Conservation (phyloP, 2,329 filamentous ascomycete species). For the Cryphonectria nitschkei region DNA sequence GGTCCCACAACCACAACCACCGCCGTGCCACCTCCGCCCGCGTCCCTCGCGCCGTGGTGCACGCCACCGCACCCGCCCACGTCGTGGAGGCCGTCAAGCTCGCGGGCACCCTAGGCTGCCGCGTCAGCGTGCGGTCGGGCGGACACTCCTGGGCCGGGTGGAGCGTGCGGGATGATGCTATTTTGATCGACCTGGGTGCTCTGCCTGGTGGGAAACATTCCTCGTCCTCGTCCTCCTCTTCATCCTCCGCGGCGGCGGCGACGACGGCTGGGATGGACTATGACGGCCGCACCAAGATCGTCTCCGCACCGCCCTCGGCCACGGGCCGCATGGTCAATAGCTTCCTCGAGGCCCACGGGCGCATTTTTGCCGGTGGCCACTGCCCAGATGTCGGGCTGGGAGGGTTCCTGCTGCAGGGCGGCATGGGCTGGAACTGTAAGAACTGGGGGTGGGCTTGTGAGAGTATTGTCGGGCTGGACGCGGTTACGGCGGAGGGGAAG, state of each 20-base stretch:
- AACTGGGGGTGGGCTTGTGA: slow-evolving; percentile 62
- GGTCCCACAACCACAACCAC: slow-evolving; percentile 49
- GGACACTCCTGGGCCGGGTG: slow-evolving; percentile 53
- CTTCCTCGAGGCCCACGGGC: slow-evolving; percentile 41
- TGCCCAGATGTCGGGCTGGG: slow-evolving; percentile 62
- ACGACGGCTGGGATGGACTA: slow-evolving; percentile 38
- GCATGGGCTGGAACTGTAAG: slow-evolving; percentile 62
- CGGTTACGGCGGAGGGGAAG: slow-evolving; percentile 50
- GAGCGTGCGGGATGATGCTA: slow-evolving; percentile 49
- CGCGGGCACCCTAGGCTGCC: slow-evolving; percentile 39
- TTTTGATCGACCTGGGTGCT: slow-evolving; percentile 44
- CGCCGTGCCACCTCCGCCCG: slow-evolving; percentile 38
- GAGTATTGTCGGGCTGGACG: slow-evolving; percentile 48
- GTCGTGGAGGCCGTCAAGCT: slow-evolving; percentile 43
- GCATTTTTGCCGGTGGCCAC: slow-evolving; percentile 58
- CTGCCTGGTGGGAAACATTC: slow-evolving; percentile 31
- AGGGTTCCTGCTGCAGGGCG: slow-evolving; percentile 59
- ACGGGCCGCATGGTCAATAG: slow-evolving; percentile 50
- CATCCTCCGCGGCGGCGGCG: not conserved
- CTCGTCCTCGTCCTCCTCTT: not conserved
- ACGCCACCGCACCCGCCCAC: slow-evolving; percentile 41
- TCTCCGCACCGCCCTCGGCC: slow-evolving; percentile 49
- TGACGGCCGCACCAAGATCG: slow-evolving; percentile 43
- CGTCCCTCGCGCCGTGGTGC: slow-evolving; percentile 46
- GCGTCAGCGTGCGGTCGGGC: slow-evolving; percentile 49